A percentile compares a stretch with the other conserved stretches of the same genome.
Evolutionary conservation across 1,284 basidiomycete genomes (phyloP).

Genomic region (Rhodotorula sp.): DNA sequence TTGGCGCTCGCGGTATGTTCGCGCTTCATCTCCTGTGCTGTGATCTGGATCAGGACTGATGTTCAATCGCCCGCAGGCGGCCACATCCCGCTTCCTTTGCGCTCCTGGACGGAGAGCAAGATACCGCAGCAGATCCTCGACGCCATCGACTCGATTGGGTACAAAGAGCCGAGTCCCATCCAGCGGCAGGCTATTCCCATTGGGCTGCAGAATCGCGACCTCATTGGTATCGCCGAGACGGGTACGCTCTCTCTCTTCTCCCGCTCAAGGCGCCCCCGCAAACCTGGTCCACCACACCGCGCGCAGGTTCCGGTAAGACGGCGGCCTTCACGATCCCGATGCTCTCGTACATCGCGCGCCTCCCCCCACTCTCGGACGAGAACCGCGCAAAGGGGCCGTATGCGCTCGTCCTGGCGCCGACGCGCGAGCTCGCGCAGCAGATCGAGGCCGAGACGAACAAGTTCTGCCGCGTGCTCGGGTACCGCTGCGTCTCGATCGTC

Average conservation of each 20-base stretch:
- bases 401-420: constrained; percentile 90
- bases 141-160: constrained; percentile 86
- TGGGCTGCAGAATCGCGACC: constrained; percentile 89
- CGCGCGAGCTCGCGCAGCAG: constrained; percentile 96
- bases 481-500: constrained; percentile 93
- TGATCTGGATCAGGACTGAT: too few relatives aligned
- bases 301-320: constrained; percentile 91
- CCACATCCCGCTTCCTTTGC: constrained; percentile 85
- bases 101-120: constrained; percentile 84
- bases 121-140: constrained; percentile 79
- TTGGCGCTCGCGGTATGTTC: constrained; percentile 74
- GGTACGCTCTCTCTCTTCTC: constrained; percentile 56
- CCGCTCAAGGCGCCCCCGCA: not conserved
- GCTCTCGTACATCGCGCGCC: constrained; percentile 85
- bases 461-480: constrained; percentile 84
- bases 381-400: constrained; percentile 92
- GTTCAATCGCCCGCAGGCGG: constrained; percentile 63
- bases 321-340: constrained; percentile 99
- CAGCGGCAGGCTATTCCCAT: constrained; percentile 98
- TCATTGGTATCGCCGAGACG: constrained; percentile 98
- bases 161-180: constrained; percentile 94
- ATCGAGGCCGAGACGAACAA: constrained; percentile 91
- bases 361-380: constrained; percentile 84
- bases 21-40: not conserved
- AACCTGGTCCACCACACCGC: not conserved